These are phyloP conservation scores for Rhizopogon parksii DNA, from an alignment of 1,284 basidiomycete species.

Conservation along the genomic window DNA sequence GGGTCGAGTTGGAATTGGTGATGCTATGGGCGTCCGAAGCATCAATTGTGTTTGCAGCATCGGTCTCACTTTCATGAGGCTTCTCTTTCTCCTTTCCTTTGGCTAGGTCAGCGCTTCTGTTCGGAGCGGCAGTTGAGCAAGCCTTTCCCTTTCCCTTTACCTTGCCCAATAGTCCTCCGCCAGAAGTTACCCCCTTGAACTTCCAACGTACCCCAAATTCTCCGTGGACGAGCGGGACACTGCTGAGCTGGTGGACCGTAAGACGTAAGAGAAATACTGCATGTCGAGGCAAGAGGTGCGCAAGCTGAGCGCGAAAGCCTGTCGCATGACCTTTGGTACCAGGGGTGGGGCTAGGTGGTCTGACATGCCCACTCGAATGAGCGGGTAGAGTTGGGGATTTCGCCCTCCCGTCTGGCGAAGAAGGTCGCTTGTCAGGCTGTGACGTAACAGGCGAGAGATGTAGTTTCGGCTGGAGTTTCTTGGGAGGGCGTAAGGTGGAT, in stretches of 20 bases:
- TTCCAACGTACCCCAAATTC: conserved; percentile 74
- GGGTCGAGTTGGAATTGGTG: conserved; percentile 23
- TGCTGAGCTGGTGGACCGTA: conserved; percentile 65
- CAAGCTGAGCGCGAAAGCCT: conserved; percentile 24
- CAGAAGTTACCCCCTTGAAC: conserved; percentile 56
- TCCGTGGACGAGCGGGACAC: conserved; percentile 70
- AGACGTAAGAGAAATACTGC: conserved; percentile 63
- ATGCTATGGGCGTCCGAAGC: conserved; percentile 24
- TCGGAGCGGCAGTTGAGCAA: conserved; percentile 27
- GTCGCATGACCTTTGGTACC: conserved; percentile 1
- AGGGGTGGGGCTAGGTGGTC: neutral
- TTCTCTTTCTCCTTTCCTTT: conserved; percentile 14
- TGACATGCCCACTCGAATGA: neutral
- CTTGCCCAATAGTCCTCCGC: conserved; percentile 33
- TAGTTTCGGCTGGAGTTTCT: neutral
- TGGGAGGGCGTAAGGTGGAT: neutral
- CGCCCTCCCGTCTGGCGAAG: neutral
- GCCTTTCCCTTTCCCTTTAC: conserved; percentile 24
- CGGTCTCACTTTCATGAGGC: conserved; percentile 19
- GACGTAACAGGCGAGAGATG: neutral
- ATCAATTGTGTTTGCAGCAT: conserved; percentile 23
- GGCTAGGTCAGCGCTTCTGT: conserved; percentile 20
- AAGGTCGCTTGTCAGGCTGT: neutral
- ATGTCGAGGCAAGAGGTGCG: conserved; percentile 26
- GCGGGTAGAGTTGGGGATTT: neutral